phyloP scores from a whole-genome alignment of 352 stramenopile genomes.

The Blastocystis sp. region DNA sequence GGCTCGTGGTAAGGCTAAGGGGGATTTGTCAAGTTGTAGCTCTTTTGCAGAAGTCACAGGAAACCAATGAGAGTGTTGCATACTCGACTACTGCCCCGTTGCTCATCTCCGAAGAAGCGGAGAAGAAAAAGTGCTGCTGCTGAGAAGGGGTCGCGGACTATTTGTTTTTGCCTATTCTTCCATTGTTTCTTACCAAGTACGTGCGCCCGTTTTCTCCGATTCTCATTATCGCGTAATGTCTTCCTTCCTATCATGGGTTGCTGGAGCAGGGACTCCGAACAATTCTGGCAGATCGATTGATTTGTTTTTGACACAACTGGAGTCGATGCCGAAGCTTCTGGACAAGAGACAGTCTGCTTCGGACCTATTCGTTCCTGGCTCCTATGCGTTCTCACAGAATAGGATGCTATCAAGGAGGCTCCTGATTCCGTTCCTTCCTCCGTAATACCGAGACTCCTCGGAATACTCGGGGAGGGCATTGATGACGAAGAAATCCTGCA shows the following conservation, averaged over 20 bases:
- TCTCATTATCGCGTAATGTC: constrained; percentile 8
- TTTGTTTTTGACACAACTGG: constrained; percentile 56
- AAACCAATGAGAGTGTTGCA: not conserved
- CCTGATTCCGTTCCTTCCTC: constrained; percentile 65
- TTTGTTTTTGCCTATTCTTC: constrained; percentile 8
- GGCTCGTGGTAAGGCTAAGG: not conserved
- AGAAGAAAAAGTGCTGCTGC: constrained; percentile 56
- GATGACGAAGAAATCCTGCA: constrained; percentile 66
- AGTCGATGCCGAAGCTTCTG: constrained; percentile 59
- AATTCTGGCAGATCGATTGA: constrained; percentile 66
- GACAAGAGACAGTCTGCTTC: constrained; percentile 58
- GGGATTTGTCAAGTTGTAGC: not conserved
- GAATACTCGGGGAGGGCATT: constrained; percentile 22
- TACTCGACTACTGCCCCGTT: constrained; percentile 15
- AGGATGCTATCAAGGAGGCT: constrained; percentile 64
- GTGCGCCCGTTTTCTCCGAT: too few species aligned
- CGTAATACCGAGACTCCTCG: constrained; percentile 42
- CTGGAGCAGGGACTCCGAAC: constrained; percentile 52
- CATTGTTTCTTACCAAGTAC: not conserved
- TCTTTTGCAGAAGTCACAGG: not conserved
- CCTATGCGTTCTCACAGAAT: not conserved
- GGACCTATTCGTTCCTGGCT: constrained; percentile 8
- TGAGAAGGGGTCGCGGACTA: constrained; percentile 1
- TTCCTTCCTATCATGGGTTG: constrained; percentile 67
- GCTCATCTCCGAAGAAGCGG: constrained; percentile 39